phyloP scores from a whole-genome alignment of 331 rosid species.

The Stylosanthes scabra region DNA sequence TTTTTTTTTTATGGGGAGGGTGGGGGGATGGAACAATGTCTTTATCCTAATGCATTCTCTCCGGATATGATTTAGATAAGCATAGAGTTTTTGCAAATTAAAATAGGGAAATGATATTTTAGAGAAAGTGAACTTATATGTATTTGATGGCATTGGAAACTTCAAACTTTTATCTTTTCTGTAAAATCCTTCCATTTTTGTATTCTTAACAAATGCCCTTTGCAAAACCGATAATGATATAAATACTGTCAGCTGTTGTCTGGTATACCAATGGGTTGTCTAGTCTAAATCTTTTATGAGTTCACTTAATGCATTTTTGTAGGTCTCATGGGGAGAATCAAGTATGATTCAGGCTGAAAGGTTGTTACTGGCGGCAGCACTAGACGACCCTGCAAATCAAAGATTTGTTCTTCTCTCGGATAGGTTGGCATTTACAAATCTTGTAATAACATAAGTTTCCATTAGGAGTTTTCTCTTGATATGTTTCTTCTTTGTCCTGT shows the following conservation, averaged over 20 bases:
- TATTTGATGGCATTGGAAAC: no score
- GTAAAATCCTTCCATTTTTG: no score
- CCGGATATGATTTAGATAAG: conserved; percentile 11
- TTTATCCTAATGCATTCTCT: background rate
- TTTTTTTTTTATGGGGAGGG: no score
- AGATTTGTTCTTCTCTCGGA: conserved; percentile 70
- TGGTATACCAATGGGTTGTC: conserved; percentile 7
- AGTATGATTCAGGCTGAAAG: conserved; percentile 70
- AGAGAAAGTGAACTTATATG: no score
- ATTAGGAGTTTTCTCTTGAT: background rate
- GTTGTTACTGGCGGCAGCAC: conserved; percentile 54
- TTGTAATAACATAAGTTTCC: conserved; percentile 20
- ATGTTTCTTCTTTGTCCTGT: background rate
- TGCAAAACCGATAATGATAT: background rate
- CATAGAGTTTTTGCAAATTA: no score
- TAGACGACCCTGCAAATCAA: conserved; percentile 67
- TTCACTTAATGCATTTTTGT: conserved; percentile 16
- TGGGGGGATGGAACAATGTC: conserved; percentile 3
- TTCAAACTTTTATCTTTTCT: no score
- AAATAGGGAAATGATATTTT: no score
- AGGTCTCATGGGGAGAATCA: conserved; percentile 72
- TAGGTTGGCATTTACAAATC: conserved; percentile 45
- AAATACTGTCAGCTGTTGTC: background rate
- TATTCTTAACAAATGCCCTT: no score
- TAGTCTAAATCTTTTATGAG: conserved; percentile 15